Evolutionary conservation across 139 green algal genomes (phyloP).

Genomic region (Coelastrella sp.): DNA sequence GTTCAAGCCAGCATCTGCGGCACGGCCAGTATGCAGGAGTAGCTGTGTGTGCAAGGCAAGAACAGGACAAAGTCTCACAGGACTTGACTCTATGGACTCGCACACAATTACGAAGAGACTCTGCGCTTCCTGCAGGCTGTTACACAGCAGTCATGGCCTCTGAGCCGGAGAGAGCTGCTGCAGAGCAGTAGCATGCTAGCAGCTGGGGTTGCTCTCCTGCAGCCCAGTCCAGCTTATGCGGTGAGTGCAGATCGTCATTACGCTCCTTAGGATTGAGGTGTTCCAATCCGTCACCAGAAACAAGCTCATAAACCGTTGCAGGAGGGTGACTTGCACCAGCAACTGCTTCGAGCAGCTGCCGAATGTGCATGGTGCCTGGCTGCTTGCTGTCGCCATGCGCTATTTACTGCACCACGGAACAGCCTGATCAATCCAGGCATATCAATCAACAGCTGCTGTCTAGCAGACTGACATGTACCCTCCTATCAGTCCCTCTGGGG

Average conservation of each 20-base stretch:
- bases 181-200: not conserved
- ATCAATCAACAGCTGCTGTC: no score
- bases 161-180: conserved; percentile 7
- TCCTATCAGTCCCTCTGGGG: not conserved
- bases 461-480: no score
- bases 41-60: no score
- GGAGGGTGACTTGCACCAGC: not conserved
- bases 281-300: not conserved
- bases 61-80: no score
- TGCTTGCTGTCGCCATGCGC: no score
- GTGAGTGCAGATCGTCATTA: not conserved
- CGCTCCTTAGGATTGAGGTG: not conserved
- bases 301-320: not conserved
- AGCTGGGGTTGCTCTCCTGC: not conserved
- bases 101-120: not conserved
- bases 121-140: not conserved
- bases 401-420: no score
- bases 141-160: not conserved
- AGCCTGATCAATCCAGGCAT: no score
- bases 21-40: no score
- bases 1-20: no score
- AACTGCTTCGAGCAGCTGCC: no score
- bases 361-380: no score
- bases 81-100: no score
- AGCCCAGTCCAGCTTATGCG: conserved; percentile 8